Conservation (phyloP, 2,329 filamentous ascomycete genomes). For the Magnaporthiopsis rhizophila region DNA sequence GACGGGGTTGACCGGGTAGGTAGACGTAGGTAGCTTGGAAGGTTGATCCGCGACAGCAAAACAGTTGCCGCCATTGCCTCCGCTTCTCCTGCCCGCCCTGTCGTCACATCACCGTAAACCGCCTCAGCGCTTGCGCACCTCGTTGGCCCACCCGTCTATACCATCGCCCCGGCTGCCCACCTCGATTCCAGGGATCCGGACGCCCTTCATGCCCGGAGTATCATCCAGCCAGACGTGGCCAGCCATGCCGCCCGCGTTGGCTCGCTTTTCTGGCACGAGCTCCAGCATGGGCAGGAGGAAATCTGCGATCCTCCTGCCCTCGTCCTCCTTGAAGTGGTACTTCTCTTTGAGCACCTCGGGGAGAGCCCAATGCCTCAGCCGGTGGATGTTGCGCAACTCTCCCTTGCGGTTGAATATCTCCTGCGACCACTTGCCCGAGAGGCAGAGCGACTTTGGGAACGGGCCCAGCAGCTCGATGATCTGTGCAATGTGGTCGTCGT, state of each 20-base stretch:
- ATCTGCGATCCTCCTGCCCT: conserved; percentile 67
- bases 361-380: conserved; percentile 90
- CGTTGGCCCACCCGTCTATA: conserved; percentile 87
- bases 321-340: conserved; percentile 85
- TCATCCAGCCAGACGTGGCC: conserved; percentile 75
- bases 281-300: conserved; percentile 91
- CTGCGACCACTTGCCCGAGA: conserved; percentile 93
- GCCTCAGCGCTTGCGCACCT: conserved; percentile 71
- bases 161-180: conserved; percentile 82
- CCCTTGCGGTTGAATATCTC: conserved; percentile 99
- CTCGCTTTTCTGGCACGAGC: conserved; percentile 76
- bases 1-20: neutral
- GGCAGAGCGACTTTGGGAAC: conserved; percentile 86
- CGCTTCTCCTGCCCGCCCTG: neutral
- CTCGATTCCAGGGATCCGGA: conserved; percentile 63
- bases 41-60: neutral
- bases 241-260: conserved; percentile 94
- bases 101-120: neutral
- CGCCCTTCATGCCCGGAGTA: conserved; percentile 78
- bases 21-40: neutral
- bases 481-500: conserved; percentile 97
- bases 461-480: conserved; percentile 94
- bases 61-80: neutral
- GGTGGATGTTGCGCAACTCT: conserved; percentile 93
- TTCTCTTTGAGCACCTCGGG: conserved; percentile 91